Conservation (phyloP, 345 rosid genomes). For the Eucalyptus erythrocorys region DNA sequence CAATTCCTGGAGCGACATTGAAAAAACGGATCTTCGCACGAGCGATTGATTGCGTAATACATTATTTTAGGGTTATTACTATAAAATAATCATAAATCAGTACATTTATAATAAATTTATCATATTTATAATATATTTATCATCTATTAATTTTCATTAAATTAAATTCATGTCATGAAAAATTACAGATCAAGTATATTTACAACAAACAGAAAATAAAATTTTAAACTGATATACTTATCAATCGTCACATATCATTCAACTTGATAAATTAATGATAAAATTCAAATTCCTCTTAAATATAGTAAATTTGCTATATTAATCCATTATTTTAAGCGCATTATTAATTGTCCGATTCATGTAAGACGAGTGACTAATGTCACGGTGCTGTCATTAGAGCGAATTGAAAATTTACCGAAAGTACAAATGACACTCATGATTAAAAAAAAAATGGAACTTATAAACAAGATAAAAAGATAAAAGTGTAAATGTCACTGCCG, state of each 20-base stretch:
- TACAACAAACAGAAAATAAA: no score
- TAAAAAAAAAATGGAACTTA: background rate
- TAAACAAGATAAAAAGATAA: background rate
- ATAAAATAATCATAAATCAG: accelerated
- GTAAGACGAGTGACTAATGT: background rate
- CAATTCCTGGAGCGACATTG: background rate
- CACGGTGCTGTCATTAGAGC: background rate
- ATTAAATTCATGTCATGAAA: accelerated
- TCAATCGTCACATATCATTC: accelerated
- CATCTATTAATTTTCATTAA: accelerated
- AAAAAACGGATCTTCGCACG: background rate
- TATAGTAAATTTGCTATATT: no score
- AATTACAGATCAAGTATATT: accelerated
- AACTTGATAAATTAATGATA: accelerated
- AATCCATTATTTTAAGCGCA: background rate
- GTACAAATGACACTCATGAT: background rate
- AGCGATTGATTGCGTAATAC: background rate
- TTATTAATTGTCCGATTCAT: background rate
- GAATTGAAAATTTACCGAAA: background rate
- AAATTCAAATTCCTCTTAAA: no score
- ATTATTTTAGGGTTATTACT: background rate
- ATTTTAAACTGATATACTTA: accelerated
- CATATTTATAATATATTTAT: no score
- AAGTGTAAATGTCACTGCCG: background rate
- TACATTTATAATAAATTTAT: no score